Percentiles rank a stretch among this genome's conserved stretches.
phyloP scores from a whole-genome alignment of 371 early-diverging fungal species.

The Circinella umbellata region DNA sequence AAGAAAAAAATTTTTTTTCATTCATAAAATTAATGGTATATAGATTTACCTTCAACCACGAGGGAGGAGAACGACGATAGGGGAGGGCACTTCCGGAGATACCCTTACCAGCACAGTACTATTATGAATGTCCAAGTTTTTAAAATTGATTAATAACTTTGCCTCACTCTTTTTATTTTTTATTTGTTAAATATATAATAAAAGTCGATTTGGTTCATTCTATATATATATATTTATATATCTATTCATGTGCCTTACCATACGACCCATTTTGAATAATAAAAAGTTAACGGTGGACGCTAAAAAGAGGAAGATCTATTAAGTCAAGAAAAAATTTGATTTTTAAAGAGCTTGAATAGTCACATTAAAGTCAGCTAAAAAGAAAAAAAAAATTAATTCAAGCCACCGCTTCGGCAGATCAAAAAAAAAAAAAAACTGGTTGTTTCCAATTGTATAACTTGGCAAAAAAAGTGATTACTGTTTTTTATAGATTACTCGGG shows the following conservation, averaged over 20 bases:
- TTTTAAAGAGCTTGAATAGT: neutral
- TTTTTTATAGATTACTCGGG: too few species aligned
- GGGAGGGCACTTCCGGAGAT: constrained; percentile 98
- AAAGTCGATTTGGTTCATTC: too few species aligned
- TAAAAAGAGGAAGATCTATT: constrained; percentile 22
- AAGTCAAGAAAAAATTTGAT: constrained; percentile 13
- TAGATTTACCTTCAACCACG: constrained; percentile 89
- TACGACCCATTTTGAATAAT: constrained; percentile 38
- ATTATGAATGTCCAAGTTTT: too few species aligned
- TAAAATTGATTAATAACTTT: too few species aligned
- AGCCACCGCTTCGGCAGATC: neutral
- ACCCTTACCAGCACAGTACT: constrained; percentile 99
- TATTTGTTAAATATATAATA: too few species aligned
- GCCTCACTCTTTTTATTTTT: too few species aligned
- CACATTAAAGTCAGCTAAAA: constrained; percentile 6
- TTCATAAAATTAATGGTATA: neutral
- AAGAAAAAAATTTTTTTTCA: neutral
- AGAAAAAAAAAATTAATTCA: constrained; percentile 7
- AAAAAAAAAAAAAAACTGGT: too few species aligned
- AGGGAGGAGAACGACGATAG: constrained; percentile 97
- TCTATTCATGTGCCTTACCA: constrained; percentile 23
- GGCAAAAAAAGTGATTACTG: too few species aligned
- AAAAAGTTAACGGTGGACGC: constrained; percentile 6
- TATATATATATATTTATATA: too few species aligned
- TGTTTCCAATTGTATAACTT: too few species aligned